phyloP scores from a whole-genome alignment of 1,139 yeast species.

The Kluyveromyces sp. region DNA sequence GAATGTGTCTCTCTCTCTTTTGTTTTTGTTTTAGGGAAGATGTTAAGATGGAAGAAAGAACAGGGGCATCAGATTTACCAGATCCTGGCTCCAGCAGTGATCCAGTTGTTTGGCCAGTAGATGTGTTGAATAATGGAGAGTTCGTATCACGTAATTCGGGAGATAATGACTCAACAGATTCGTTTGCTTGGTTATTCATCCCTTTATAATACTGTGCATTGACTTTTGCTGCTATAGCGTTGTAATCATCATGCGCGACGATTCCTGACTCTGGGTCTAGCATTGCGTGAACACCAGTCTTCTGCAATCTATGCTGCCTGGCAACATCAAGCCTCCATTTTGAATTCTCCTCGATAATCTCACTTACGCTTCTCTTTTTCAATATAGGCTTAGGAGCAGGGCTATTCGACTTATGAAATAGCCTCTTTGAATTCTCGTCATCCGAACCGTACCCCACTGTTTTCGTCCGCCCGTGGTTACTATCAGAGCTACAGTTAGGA shows the following conservation, averaged over 20 bases:
- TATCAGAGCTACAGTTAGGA: constrained; percentile 15
- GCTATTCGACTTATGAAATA: constrained; percentile 16
- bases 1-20: constrained; percentile 54
- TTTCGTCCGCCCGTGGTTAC: constrained; percentile 2
- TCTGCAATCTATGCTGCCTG: constrained; percentile 29
- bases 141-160: background rate
- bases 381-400: constrained; percentile 58
- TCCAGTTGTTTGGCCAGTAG: constrained; percentile 1
- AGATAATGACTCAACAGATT: constrained; percentile 1
- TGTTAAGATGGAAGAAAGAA: constrained; percentile 11
- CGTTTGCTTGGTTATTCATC: constrained; percentile 1
- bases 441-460: constrained; percentile 36
- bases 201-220: constrained; percentile 44
- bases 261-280: constrained; percentile 22
- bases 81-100: constrained; percentile 1
- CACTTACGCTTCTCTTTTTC: constrained; percentile 74
- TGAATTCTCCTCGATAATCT: constrained; percentile 40
- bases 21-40: constrained; percentile 12
- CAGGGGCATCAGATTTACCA: constrained; percentile 2
- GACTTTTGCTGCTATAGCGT: constrained; percentile 51
- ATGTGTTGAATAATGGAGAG: constrained; percentile 1
- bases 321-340: constrained; percentile 33
- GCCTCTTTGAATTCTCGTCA: constrained; percentile 33
- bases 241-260: constrained; percentile 40
- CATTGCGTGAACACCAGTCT: constrained; percentile 20